phyloP scores from a whole-genome alignment of 2,329 filamentous ascomycete species.

The Aaosphaeria arxii region DNA sequence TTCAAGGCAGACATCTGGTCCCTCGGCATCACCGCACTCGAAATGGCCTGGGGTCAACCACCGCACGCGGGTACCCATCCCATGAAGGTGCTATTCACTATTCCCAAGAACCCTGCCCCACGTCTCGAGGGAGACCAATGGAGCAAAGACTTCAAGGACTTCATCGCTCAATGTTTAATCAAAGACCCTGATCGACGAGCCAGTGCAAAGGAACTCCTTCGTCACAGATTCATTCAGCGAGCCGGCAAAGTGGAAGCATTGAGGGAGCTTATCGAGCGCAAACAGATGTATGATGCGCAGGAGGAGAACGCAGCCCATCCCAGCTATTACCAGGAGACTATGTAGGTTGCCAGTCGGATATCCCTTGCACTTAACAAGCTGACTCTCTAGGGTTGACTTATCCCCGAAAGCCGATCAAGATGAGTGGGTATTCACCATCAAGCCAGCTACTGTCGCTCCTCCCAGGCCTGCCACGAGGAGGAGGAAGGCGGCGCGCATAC shows the following conservation, averaged over 20 bases:
- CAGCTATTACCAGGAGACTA: conserved; percentile 90
- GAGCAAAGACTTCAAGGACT: conserved; percentile 90
- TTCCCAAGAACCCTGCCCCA: conserved; percentile 86
- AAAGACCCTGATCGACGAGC: conserved; percentile 86
- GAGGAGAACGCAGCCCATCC: conserved; percentile 63
- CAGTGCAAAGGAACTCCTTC: conserved; percentile 80
- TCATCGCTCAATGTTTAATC: conserved; percentile 82
- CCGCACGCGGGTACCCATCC: conserved; percentile 95
- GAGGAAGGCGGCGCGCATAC: conserved; percentile 46
- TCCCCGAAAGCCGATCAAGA: conserved; percentile 67
- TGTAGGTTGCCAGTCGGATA: conserved; percentile 47
- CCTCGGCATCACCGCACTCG: conserved; percentile 87
- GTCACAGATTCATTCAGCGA: conserved; percentile 81
- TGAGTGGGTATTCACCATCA: conserved; percentile 94
- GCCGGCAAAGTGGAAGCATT: conserved; percentile 86
- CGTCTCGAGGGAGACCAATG: conserved; percentile 76
- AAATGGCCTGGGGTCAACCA: conserved; percentile 86
- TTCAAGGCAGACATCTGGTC: conserved; percentile 99
- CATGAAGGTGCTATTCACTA: conserved; percentile 96
- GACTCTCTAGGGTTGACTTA: conserved; percentile 58
- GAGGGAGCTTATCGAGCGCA: conserved; percentile 81
- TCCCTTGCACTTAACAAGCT: not conserved
- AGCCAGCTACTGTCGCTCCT: conserved; percentile 61
- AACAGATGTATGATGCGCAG: conserved; percentile 77
- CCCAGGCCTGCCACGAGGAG: conserved; percentile 47